A percentile compares a stretch with the other conserved stretches of the same genome.
Evolutionary conservation across 73 alveolate genomes (phyloP).

Genomic region (Halteria grandinella): DNA sequence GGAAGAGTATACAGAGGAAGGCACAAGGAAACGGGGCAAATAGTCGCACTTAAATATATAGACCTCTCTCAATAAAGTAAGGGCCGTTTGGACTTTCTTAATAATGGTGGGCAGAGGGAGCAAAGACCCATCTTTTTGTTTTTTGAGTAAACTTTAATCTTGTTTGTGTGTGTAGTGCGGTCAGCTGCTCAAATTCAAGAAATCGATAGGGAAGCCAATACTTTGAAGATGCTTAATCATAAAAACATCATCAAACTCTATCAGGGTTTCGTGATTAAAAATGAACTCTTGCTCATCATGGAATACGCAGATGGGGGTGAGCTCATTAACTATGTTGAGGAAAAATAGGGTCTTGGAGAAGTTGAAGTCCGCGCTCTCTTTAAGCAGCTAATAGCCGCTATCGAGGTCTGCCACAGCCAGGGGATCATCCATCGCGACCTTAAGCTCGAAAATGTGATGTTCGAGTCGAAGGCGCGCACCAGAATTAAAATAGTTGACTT

Average conservation of each 20-base stretch:
- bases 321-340: constrained; percentile 52
- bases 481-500: constrained; percentile 75
- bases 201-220: constrained; percentile 64
- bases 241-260: constrained; percentile 61
- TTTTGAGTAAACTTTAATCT: too few species aligned
- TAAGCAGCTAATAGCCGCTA: constrained; percentile 33
- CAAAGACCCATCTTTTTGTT: too few species aligned
- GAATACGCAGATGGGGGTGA: constrained; percentile 75
- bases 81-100: constrained; percentile 37
- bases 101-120: too few species aligned
- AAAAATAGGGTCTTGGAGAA: constrained; percentile 48
- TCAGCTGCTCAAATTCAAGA: constrained; percentile 58
- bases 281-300: constrained; percentile 60
- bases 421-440: constrained; percentile 79
- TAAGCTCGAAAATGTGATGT: constrained; percentile 77
- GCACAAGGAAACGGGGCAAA: constrained; percentile 74
- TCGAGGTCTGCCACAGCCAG: constrained; percentile 67
- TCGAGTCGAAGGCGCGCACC: constrained; percentile 48
- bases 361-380: constrained; percentile 28
- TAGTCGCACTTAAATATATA: constrained; percentile 80
- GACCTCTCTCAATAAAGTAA: constrained; percentile 60
- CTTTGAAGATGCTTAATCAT: constrained; percentile 61
- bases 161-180: neutral
- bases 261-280: constrained; percentile 48
- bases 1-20: constrained; percentile 84